Base-by-base conservation (phyloP, 2,329 filamentous ascomycete species). In the Diaporthe caulivora region DNA sequence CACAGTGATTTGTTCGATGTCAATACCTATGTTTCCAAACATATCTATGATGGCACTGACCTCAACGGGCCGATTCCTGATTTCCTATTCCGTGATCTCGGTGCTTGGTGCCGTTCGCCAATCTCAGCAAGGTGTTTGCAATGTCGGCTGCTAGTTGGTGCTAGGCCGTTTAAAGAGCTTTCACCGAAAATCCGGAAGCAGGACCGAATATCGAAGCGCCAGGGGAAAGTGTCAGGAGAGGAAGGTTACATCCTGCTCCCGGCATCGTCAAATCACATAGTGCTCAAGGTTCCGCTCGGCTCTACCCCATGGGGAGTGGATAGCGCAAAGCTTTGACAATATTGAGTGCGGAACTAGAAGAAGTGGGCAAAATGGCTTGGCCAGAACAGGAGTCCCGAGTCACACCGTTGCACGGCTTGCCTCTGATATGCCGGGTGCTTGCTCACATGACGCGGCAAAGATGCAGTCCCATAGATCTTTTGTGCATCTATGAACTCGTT, bases 131-230 rank as follows among this genome's bases (percentile, higher is more conserved):
- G 44, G 21, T 34, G 31, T 24, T 65, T 8, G 26, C 31, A 13
- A 51, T 40, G 44, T 51, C 62, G 44, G 44, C 62, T 40, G 42
- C 44, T 17, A 51, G 51, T 15, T 17, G 29, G 44, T 26, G 34
- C 62, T 65, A 65, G 44, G 26, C 62, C 62, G 9, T 51, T 49
- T 65, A 15, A 34, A 65, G 62, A 40, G 26, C 44, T 24, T 65
- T 65, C 26, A 37, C 62, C 62, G 62, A 65, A 65, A 51, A 65
- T 65, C 44, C 62, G 62, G 62, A 24, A 65, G 31, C 26, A 65
- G 44, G 62, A n/a, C 62, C 62, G 62, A 65, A 65, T 37, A 24
- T 65, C 31, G 29, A 65, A 21, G 62, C 62, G 62, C 62, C 44
- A 65, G 29, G 44, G 26, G 44, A 7, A 65, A 51, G 9, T 21